These are phyloP conservation scores for Phytophthora agathidicida DNA, from an alignment of 352 stramenopile genomes.

Conservation along the genomic window DNA sequence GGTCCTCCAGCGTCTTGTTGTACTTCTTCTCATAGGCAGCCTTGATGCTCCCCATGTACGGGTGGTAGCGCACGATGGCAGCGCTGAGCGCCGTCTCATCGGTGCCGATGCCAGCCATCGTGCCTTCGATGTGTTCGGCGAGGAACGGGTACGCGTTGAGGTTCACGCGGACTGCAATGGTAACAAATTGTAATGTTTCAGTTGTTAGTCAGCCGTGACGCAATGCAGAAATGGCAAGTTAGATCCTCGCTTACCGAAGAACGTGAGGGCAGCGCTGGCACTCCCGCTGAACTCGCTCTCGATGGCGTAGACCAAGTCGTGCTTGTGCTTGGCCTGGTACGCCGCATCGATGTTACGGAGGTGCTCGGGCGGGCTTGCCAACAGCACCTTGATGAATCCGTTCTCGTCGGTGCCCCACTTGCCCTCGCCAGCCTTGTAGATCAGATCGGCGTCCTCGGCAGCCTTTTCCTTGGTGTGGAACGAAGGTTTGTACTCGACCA, in stretches of 20 bases:
- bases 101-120: slow-evolving; percentile 76
- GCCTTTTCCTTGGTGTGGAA: slow-evolving; percentile 76
- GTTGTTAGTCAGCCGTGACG: not conserved
- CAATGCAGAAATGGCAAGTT: not conserved
- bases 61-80: slow-evolving; percentile 74
- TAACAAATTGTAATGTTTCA: slow-evolving; percentile 6
- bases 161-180: slow-evolving; percentile 44
- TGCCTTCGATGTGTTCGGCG: slow-evolving; percentile 61
- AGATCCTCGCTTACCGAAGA: slow-evolving; percentile 44
- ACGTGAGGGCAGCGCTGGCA: slow-evolving; percentile 52
- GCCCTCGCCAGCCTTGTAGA: slow-evolving; percentile 82
- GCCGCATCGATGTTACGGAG: slow-evolving; percentile 58
- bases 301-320: slow-evolving; percentile 61
- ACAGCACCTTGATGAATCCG: slow-evolving; percentile 63
- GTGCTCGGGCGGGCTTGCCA: slow-evolving; percentile 67
- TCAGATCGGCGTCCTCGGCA: slow-evolving; percentile 56
- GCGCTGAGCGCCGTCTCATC: slow-evolving; percentile 69
- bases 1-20: slow-evolving; percentile 62
- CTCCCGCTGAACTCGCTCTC: slow-evolving; percentile 74
- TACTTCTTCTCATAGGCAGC: slow-evolving; percentile 64
- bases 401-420: slow-evolving; percentile 83
- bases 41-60: slow-evolving; percentile 58
- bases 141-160: slow-evolving; percentile 68
- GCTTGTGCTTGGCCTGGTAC: slow-evolving; percentile 68
- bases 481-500: slow-evolving; percentile 46